Base-by-base conservation (phyloP, 139 green algal species). In the Chlorella sp. region DNA sequence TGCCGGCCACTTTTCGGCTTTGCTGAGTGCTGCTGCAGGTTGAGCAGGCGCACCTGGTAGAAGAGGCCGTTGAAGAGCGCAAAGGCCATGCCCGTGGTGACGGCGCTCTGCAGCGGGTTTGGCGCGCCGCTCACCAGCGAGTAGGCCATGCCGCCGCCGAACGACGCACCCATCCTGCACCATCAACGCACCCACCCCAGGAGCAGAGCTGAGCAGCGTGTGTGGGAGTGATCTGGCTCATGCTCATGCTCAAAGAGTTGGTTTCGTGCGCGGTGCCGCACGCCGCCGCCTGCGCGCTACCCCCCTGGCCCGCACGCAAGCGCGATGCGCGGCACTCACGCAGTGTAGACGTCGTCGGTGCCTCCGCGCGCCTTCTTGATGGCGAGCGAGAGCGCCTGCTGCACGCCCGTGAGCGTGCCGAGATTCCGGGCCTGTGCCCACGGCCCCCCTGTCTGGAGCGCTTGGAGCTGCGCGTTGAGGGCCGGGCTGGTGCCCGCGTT, bases 351-450 rank as follows among this genome's bases (percentile, higher is more conserved):
- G 69, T 97, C 92, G 36, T 97, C 92, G 73, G 90, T 88, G 22
- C 88, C 86, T 0, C 76, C 75, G 29, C 90, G 72, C 3, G 75
- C 68, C 51, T 88, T 87, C 78, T 92, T 93, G 74, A 96, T 89
- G 31, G 87, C 86, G 29, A 82, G 32, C 2, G 67, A 78, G 32
- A 96, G 69, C 30, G 88, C 92, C 31, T 88, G 82, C 68, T 97
- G 95, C 1, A 96, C 86, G 33, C 93, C 93, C n/a, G 91, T 97
- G 68, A 98, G 91, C 26, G 96, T 90, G 2, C 87, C 93, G 77
- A 98, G 93, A 67, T 97, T 98, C n/a, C 88, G 78, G 2, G 93
- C 93, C 65, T 95, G 87, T 3, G 74, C 82, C 81, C 85, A 80
- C 0, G 91, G 91, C 2, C 89, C 87, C 0, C 83, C 90, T 49